phyloP scores from a whole-genome alignment of 306 rosid species.

The Medicago arabica region DNA sequence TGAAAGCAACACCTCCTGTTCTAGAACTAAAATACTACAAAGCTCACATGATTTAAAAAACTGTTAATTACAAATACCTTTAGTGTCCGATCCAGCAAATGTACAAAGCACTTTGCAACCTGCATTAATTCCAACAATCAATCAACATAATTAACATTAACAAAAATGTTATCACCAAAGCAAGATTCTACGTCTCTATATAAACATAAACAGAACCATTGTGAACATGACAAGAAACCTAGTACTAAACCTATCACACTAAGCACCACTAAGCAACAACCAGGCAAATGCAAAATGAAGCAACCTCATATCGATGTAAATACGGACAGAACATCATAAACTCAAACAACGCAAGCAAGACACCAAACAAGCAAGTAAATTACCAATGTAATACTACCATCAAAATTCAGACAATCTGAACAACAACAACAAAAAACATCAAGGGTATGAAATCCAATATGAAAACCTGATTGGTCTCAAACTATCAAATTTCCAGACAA shows the following conservation, averaged over 20 bases:
- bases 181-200: not conserved
- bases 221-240: not conserved
- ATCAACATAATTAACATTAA: not conserved
- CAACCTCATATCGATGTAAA: not conserved
- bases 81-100: not conserved
- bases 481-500: too few relatives aligned
- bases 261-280: not conserved
- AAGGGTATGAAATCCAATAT: not conserved
- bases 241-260: not conserved
- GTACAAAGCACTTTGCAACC: conserved; percentile 14
- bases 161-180: not conserved
- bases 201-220: not conserved
- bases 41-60: conserved; percentile 13
- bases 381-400: not conserved
- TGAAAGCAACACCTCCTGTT: not conserved
- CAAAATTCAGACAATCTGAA: not conserved
- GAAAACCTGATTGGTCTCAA: not conserved
- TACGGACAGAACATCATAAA: not conserved
- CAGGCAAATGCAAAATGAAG: not conserved
- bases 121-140: conserved; percentile 8
- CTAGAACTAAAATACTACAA: not conserved
- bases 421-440: not conserved
- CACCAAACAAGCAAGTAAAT: not conserved
- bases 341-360: conserved; percentile 6
- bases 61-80: not conserved